Conservation (phyloP, 768 basidiomycete species). For the Boletus speciosus region DNA sequence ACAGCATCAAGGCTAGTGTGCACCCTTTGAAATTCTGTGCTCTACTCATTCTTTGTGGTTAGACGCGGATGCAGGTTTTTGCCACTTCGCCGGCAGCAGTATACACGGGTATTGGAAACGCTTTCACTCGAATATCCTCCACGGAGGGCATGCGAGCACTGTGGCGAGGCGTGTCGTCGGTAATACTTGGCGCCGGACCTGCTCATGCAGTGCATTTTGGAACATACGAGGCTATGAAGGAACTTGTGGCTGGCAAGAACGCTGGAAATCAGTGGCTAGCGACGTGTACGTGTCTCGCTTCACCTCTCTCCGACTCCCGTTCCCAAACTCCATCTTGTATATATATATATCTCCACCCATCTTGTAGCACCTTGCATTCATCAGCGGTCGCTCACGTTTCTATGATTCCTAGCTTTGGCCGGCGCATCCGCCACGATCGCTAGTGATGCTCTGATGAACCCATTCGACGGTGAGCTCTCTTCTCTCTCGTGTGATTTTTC, state of each 20-base stretch:
- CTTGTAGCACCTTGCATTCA: not conserved
- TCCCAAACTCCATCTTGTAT: not conserved
- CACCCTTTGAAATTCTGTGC: not conserved
- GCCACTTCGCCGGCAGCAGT: constrained; percentile 80
- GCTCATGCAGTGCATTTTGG: constrained; percentile 99
- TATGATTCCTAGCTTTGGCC: constrained; percentile 61
- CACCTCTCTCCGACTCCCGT: not conserved
- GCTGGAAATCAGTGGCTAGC: constrained; percentile 79
- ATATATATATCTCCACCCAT: not conserved
- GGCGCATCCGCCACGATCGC: constrained; percentile 94
- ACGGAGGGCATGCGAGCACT: constrained; percentile 89
- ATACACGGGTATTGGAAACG: constrained; percentile 87
- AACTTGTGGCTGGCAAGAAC: constrained; percentile 81
- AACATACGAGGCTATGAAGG: constrained; percentile 91
- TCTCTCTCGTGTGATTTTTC: not conserved
- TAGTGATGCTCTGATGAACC: constrained; percentile 98
- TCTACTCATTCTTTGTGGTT: constrained; percentile 1
- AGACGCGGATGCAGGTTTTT: constrained; percentile 99
- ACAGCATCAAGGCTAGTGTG: constrained; percentile 88
- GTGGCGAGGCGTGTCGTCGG: constrained; percentile 96
- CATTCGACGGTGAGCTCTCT: constrained; percentile 83
- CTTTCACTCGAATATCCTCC: constrained; percentile 87
- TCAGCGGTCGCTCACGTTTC: constrained; percentile 12
- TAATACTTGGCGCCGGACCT: constrained; percentile 94
- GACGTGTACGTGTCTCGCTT: constrained; percentile 61